Conservation (phyloP, 371 early-diverging fungal genomes). For the Syncephalastrum racemosum region DNA sequence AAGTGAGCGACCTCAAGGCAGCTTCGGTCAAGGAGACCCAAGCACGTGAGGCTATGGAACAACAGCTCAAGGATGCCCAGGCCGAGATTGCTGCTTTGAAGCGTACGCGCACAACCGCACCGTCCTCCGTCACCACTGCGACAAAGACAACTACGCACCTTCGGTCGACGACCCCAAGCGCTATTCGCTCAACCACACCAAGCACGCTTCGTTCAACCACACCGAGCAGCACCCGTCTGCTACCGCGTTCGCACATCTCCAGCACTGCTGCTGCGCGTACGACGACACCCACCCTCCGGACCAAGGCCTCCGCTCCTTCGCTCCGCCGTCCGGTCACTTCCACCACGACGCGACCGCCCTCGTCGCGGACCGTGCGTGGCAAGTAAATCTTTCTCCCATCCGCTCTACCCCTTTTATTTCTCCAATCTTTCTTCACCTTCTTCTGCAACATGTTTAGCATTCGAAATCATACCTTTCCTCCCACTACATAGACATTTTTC, state of each 20-base stretch:
- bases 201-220: neutral
- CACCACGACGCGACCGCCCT: no score
- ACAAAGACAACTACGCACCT: neutral
- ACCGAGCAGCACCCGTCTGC: constrained; percentile 1
- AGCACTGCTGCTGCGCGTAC: neutral
- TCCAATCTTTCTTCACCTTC: no score
- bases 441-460: no score
- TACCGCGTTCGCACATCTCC: neutral
- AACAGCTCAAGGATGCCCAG: constrained; percentile 19
- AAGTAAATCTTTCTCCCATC: no score
- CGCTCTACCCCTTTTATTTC: no score
- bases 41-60: constrained; percentile 15
- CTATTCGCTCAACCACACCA: neutral
- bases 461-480: no score
- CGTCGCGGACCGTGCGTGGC: no score
- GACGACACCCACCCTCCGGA: neutral
- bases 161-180: neutral
- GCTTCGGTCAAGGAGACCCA: constrained; percentile 16
- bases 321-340: no score
- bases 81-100: constrained; percentile 21
- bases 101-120: constrained; percentile 1
- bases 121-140: neutral
- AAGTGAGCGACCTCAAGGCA: constrained; percentile 34
- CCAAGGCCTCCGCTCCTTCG: constrained; percentile 4
- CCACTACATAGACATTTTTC: no score